Evolutionary conservation across 768 basidiomycete species (phyloP), one percentile per base, ranked within the genome.

Genomic region (Asterophora parasitica): DNA sequence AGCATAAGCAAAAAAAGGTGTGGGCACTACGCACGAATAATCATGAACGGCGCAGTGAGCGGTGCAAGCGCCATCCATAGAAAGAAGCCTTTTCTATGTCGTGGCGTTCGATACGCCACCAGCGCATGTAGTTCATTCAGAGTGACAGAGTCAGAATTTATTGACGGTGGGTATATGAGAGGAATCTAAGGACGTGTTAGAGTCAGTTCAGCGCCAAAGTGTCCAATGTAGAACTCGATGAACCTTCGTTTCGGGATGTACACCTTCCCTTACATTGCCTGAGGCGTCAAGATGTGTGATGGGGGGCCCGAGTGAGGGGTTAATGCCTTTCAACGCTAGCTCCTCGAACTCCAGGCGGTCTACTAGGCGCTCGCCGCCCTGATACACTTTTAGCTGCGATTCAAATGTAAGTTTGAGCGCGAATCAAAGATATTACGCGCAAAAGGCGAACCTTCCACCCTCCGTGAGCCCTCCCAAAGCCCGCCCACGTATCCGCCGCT

Each of bases 271-370:
- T 60, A 49, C 34, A 51, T 48, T 44, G 30, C 47, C 54, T 13
- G 48, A 50, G n/a, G 48, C 41, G 16, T 26, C 50, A 40, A 59
- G 60, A 32, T 65, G 53, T 26, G 62, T 54, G 10, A 78, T 48
- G 0, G 69, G 62, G n/a, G 85, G 85, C 0, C 81, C 85, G 39
- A 84, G 57, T 8, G 83, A 79, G 13, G 85, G 81, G 57, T 90
- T 83, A 27, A 92, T 66, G 27, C 77, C 74, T 62, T 86, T 86
- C 56, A 92, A 70, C 7, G 81, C 82, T 30, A 85, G 71, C 62
- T 92, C 88, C 63, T 91, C 89, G 54, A 89, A 90, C 42, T 89
- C 89, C 51, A 89, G 70, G 16, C 77, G 72, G 63, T 89, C 84
- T 16, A 83, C 71, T 1, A 88, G 61, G 16, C 77, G 77, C 67